phyloP scores from a whole-genome alignment of 2,329 filamentous ascomycete genomes.

The Aureobasidium sp. region DNA sequence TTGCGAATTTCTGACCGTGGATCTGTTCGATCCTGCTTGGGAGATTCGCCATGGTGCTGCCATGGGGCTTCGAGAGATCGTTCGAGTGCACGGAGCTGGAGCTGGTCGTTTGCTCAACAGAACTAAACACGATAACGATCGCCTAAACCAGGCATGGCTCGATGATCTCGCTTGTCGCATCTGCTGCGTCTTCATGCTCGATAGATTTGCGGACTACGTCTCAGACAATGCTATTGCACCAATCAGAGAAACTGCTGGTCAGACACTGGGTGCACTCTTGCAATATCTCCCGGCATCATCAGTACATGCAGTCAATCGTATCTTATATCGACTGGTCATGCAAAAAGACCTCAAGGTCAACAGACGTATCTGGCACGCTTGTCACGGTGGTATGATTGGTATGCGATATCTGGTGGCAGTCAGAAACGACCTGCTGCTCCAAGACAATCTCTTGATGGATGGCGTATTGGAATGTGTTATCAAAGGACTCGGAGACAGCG shows the following conservation, averaged over 20 bases:
- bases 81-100: conserved; percentile 83
- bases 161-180: conserved; percentile 93
- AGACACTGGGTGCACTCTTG: conserved; percentile 82
- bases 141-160: conserved; percentile 75
- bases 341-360: conserved; percentile 72
- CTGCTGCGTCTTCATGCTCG: conserved; percentile 93
- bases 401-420: conserved; percentile 92
- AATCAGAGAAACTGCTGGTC: conserved; percentile 89
- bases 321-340: conserved; percentile 86
- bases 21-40: conserved; percentile 90
- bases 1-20: conserved; percentile 87
- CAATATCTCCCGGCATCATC: conserved; percentile 73
- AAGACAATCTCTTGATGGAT: conserved; percentile 80
- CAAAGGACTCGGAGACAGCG: conserved; percentile 82
- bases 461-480: conserved; percentile 89
- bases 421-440: conserved; percentile 80
- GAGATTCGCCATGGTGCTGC: conserved; percentile 93
- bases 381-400: conserved; percentile 96
- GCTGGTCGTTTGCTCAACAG: conserved; percentile 72
- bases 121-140: conserved; percentile 65
- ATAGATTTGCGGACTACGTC: conserved; percentile 95
- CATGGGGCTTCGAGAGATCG: conserved; percentile 85
- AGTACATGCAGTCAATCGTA: conserved; percentile 76
- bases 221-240: conserved; percentile 95
- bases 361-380: conserved; percentile 81